A percentile compares a stretch with the other conserved stretches of the same genome.
These are phyloP conservation scores for Mangifera indica DNA, from an alignment of 345 rosid species.

Conservation along the genomic window DNA sequence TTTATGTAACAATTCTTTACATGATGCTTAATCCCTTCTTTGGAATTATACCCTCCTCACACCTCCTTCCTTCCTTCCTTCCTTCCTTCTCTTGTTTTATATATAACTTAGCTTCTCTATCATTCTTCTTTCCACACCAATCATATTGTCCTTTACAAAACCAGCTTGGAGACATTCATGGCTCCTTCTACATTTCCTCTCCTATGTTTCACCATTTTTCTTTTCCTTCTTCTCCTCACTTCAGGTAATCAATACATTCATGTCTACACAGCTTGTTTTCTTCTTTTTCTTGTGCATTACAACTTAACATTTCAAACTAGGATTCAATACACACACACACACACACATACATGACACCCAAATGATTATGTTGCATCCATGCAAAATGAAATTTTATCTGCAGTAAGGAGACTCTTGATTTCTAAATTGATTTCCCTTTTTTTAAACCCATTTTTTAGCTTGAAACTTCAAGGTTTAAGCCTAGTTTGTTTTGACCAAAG, in stretches of 20 bases:
- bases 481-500: too few species aligned
- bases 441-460: background rate
- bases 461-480: too few species aligned
- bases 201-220: conserved; percentile 39
- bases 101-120: conserved; percentile 33
- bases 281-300: background rate
- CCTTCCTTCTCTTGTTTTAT: conserved; percentile 40
- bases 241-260: conserved; percentile 63
- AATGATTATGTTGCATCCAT: too few species aligned
- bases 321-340: too few species aligned
- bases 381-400: background rate
- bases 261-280: background rate
- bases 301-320: background rate
- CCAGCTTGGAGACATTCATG: conserved; percentile 40
- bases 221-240: conserved; percentile 46
- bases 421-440: background rate
- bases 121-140: conserved; percentile 28
- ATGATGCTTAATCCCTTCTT: conserved; percentile 54
- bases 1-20: conserved; percentile 34
- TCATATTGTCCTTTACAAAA: too few species aligned
- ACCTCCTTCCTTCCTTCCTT: too few species aligned
- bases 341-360: too few species aligned
- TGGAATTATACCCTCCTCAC: conserved; percentile 35
- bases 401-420: background rate
- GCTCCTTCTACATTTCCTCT: conserved; percentile 35